Percentiles rank a stretch among this genome's conserved stretches.
These are phyloP conservation scores for Dioszegia aurantiaca DNA, from an alignment of 768 basidiomycete species.

Conservation along the genomic window DNA sequence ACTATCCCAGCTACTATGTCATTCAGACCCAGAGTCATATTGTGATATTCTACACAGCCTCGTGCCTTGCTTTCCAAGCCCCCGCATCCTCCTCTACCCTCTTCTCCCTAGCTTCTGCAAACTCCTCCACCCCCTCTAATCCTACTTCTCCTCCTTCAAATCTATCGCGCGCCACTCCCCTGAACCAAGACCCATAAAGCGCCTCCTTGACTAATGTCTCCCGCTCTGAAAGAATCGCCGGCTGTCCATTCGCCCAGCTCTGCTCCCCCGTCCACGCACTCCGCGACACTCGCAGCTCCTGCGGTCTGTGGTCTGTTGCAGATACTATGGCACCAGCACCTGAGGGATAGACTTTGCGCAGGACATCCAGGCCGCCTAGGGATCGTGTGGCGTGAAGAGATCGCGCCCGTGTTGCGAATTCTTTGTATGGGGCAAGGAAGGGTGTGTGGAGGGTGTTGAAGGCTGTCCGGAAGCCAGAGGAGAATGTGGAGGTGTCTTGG, in stretches of 20 bases:
- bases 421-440: constrained; percentile 13
- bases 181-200: constrained; percentile 38
- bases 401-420: neutral
- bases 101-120: constrained; percentile 29
- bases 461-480: constrained; percentile 29
- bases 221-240: constrained; percentile 22
- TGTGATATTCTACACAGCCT: too few species aligned
- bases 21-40: too few species aligned
- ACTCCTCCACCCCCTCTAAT: constrained; percentile 43
- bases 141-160: constrained; percentile 21
- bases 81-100: constrained; percentile 24
- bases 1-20: neutral
- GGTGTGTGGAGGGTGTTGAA: constrained; percentile 24
- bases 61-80: constrained; percentile 24
- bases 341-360: neutral
- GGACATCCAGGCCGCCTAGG: constrained; percentile 20
- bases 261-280: constrained; percentile 11
- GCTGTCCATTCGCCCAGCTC: neutral
- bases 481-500: constrained; percentile 22
- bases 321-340: constrained; percentile 10
- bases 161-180: constrained; percentile 16
- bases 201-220: constrained; percentile 38
- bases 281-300: neutral
- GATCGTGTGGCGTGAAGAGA: constrained; percentile 10
- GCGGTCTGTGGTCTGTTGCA: neutral